A percentile compares a stretch with the other conserved stretches of the same genome.
phyloP scores from a whole-genome alignment of 2,329 filamentous ascomycete genomes.

The Ascomycota sp. region DNA sequence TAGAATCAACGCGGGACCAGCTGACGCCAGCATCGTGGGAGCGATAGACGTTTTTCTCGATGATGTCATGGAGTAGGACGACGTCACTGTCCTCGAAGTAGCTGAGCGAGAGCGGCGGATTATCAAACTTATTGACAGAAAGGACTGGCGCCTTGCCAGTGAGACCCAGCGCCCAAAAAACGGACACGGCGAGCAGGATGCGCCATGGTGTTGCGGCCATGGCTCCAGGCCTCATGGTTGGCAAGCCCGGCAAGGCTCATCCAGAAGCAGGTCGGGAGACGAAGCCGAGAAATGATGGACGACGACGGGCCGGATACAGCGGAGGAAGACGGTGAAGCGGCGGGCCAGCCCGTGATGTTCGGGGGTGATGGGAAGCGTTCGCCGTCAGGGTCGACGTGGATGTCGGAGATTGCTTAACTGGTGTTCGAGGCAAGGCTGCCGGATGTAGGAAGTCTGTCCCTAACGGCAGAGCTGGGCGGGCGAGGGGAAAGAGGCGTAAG shows the following conservation, averaged over 20 bases:
- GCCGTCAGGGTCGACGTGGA: neutral
- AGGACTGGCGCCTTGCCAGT: constrained; percentile 49
- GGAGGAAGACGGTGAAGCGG: neutral
- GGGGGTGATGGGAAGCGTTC: neutral
- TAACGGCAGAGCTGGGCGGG: too few species aligned
- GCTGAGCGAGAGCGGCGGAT: constrained; percentile 47
- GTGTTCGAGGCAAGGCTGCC: too few species aligned
- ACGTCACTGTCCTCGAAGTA: constrained; percentile 86
- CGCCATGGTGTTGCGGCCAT: constrained; percentile 25
- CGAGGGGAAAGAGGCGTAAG: too few species aligned
- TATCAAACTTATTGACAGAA: constrained; percentile 41
- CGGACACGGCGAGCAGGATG: constrained; percentile 28
- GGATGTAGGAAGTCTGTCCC: too few species aligned
- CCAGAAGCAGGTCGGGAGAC: too few species aligned
- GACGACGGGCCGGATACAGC: too few species aligned
- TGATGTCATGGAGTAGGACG: constrained; percentile 51
- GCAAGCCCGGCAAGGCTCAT: too few species aligned
- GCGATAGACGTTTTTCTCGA: constrained; percentile 47
- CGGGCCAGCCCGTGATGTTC: constrained; percentile 1
- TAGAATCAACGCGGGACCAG: constrained; percentile 47
- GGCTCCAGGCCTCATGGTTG: constrained; percentile 33
- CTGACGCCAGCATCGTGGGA: constrained; percentile 62
- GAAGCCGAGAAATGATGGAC: too few species aligned
- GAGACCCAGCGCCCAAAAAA: constrained; percentile 17
- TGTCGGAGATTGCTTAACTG: constrained; percentile 1